Percentiles rank a stretch among this genome's conserved stretches.
Conservation (phyloP, 2,329 filamentous ascomycete genomes). For the Epichloe coenophiala region DNA sequence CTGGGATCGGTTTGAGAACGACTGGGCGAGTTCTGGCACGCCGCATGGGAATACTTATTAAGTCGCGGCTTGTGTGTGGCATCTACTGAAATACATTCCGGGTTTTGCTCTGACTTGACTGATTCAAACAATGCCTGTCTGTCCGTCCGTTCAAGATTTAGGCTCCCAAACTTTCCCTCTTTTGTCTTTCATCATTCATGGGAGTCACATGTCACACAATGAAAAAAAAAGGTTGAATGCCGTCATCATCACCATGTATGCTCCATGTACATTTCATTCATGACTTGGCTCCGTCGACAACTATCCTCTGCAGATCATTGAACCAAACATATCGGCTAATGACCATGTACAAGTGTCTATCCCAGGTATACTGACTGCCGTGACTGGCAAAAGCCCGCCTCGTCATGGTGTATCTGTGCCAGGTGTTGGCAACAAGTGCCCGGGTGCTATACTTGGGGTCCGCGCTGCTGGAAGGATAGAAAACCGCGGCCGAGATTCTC, state of each 20-base stretch:
- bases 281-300: not conserved
- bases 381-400: slow-evolving; percentile 24
- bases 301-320: slow-evolving; percentile 15
- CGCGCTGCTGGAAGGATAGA: slow-evolving; percentile 8
- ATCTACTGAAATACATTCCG: too few relatives aligned
- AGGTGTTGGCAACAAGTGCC: slow-evolving; percentile 23
- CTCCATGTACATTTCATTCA: not conserved
- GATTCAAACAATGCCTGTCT: too few relatives aligned
- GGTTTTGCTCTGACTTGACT: too few relatives aligned
- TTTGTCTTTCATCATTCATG: too few relatives aligned
- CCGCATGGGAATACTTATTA: slow-evolving; percentile 20
- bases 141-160: not conserved
- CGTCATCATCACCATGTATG: not conserved
- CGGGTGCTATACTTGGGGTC: slow-evolving; percentile 11
- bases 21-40: slow-evolving; percentile 25
- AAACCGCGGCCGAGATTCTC: slow-evolving; percentile 9
- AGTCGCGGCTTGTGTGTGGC: not conserved
- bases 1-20: slow-evolving; percentile 38
- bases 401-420: slow-evolving; percentile 21
- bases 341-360: slow-evolving; percentile 25
- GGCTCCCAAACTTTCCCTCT: not conserved
- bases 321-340: slow-evolving; percentile 28
- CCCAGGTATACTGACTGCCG: slow-evolving; percentile 26
- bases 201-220: not conserved
- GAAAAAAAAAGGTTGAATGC: not conserved